Evolutionary conservation across 805 yeast genomes (phyloP), one percentile per base, ranked within the genome.

Genomic region (Saccharomycopsis selenospora): DNA sequence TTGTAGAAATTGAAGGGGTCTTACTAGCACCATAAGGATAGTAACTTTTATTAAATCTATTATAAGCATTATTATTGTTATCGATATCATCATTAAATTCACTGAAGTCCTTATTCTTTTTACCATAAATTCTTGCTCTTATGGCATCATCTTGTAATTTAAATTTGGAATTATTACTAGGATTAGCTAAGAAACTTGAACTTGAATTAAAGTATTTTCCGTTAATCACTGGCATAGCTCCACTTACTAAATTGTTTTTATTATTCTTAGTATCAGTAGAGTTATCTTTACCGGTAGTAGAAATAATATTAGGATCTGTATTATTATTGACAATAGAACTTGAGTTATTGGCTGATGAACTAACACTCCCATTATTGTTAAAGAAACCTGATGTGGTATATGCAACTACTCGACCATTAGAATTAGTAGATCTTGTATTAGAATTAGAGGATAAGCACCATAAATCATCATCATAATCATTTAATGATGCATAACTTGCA

Each of bases 401-500:
- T 14, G 38, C 54, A 5, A 13, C n/a, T 10, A 23, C 14, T 17
- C 44, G 33, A 40, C 27, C 44, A 25, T 45, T 24, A 8, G 29
- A 25, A 24, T 26, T 8, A 13, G 40, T 24, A 4, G 24, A n/a
- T n/a, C 33, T 23, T 3, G 45, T 18, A 13, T 25, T 41, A 24
- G 22, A 26, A 40, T 29, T 23, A 4, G 41, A 41, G 10, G 24
- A n/a, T 3, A 25, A 25, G 23, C 24, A n/a, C 28, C 26, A 22
- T 13, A 23, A 41, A 3, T 51, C 66, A 66, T 49, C 60, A 54
- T 46, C 65, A 51, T 76, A 73, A 60, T 89, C 79, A 58, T 82
- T 89, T 59, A 85, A 66, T 0, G 90, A 83, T 1, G 91, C 91
- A 68, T 82, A 83, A 53, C 89, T 82, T 38, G 85, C 85, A 52